phyloP scores from a whole-genome alignment of 2,329 filamentous ascomycete species.

The Alternaria sp. region DNA sequence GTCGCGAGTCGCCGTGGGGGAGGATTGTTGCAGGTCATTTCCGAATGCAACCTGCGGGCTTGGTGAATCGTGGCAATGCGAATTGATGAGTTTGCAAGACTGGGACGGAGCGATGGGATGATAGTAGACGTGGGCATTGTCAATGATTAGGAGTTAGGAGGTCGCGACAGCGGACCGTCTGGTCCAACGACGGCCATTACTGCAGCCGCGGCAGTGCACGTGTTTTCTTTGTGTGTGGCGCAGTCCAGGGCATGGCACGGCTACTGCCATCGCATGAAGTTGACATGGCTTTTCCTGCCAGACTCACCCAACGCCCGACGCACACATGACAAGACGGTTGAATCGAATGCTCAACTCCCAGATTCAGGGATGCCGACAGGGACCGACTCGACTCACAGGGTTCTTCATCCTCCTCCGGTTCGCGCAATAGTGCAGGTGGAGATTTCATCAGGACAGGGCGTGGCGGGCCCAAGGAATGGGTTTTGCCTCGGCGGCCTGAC shows the following conservation, averaged over 20 bases:
- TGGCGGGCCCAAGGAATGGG: conserved; percentile 4
- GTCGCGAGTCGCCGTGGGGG: background rate
- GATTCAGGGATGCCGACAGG: background rate
- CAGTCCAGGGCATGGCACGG: background rate
- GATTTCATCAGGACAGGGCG: conserved; percentile 14
- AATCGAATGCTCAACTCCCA: background rate
- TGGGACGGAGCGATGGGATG: background rate
- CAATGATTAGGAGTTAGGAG: background rate
- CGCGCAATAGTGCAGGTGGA: conserved; percentile 15
- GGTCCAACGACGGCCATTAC: background rate
- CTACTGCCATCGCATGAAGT: background rate
- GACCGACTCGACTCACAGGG: background rate
- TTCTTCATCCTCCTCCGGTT: conserved; percentile 9
- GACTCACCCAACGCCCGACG: conserved; percentile 1
- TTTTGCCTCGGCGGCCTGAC: conserved; percentile 14
- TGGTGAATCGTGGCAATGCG: conserved; percentile 2
- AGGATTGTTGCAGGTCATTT: conserved; percentile 2
- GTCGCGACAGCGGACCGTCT: background rate
- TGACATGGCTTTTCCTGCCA: background rate
- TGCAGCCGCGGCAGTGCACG: conserved; percentile 3
- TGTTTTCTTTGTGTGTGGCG: conserved; percentile 4
- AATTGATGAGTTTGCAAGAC: background rate
- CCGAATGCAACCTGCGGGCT: conserved; percentile 6
- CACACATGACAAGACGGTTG: conserved; percentile 4
- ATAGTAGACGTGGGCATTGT: background rate